Evolutionary conservation across 345 rosid species (phyloP).

Genomic region (Aquilaria yunnanensis): DNA sequence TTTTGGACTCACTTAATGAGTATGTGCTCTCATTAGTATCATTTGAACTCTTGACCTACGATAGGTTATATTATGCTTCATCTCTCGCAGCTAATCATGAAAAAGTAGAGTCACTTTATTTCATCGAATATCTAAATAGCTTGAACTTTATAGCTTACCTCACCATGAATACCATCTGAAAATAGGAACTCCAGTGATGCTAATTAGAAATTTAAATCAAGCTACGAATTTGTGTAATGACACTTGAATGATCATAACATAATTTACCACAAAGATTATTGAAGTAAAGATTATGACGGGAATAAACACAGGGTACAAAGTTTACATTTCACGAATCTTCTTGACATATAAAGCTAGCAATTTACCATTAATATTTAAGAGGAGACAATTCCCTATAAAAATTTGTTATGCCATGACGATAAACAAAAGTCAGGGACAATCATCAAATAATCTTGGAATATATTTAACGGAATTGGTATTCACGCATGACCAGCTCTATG

Average conservation of each 20-base stretch:
- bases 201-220: not conserved
- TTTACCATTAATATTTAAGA: not conserved
- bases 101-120: no score
- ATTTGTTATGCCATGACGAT: no score
- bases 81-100: no score
- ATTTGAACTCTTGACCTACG: no score
- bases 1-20: no score
- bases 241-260: not conserved
- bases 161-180: not conserved
- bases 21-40: no score
- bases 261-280: not conserved
- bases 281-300: not conserved
- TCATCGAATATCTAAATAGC: not conserved
- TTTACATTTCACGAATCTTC: no score
- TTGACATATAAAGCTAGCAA: no score
- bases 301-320: no score
- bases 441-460: no score
- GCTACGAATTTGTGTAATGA: not conserved
- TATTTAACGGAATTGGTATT: not conserved
- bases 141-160: not conserved
- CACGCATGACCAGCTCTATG: not conserved
- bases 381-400: not conserved
- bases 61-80: no score
- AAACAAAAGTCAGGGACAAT: no score
- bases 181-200: constrained; percentile 1